A percentile compares a stretch with the other conserved stretches of the same genome.
Evolutionary conservation across 306 rosid genomes (phyloP).

Genomic region (Trifolium subterraneum): DNA sequence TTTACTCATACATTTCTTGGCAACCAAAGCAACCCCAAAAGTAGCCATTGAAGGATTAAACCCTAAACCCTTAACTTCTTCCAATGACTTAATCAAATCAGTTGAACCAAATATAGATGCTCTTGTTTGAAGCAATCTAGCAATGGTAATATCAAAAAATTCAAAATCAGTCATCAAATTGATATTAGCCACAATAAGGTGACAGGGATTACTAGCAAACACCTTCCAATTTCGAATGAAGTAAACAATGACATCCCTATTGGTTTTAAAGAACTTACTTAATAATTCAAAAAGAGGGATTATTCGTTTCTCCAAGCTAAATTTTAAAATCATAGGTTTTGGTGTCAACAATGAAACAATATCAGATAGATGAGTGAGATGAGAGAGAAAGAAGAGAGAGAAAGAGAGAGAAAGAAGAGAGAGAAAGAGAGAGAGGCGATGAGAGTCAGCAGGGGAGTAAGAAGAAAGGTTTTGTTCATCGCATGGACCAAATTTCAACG

Average conservation of each 20-base stretch:
- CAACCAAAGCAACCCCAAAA: slow-evolving; percentile 42
- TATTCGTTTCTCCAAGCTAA: not conserved
- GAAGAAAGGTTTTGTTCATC: no score
- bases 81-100: slow-evolving; percentile 23
- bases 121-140: not conserved
- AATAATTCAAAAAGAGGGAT: not conserved
- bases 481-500: no score
- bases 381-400: no score
- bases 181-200: not conserved
- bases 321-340: not conserved
- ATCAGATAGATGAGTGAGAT: no score
- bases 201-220: not conserved
- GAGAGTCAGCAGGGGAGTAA: no score
- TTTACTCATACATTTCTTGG: slow-evolving; percentile 27
- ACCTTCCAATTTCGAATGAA: not conserved
- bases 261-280: not conserved
- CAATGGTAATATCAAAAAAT: not conserved
- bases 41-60: slow-evolving; percentile 38
- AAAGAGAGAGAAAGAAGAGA: no score
- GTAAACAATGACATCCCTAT: not conserved
- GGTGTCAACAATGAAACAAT: not conserved
- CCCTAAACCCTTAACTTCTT: slow-evolving; percentile 55
- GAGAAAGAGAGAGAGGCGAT: no score
- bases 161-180: slow-evolving; percentile 21
- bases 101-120: not conserved